phyloP scores from a whole-genome alignment of 2,329 filamentous ascomycete genomes.

The Colletotrichum lupini region DNA sequence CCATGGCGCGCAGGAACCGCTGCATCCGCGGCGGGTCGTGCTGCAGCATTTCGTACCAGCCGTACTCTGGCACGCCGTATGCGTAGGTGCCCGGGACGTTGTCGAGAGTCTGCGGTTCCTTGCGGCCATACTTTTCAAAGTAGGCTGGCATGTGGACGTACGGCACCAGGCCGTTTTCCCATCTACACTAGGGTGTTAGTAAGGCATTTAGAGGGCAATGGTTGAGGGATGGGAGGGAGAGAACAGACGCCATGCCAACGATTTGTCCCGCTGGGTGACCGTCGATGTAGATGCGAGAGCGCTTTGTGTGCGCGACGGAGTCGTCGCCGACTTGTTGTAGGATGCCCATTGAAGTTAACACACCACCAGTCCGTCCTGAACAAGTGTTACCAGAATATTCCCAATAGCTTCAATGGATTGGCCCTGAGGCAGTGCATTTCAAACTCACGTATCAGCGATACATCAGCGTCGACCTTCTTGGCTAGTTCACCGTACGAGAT shows the following conservation, averaged over 20 bases:
- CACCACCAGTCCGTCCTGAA: slow-evolving; percentile 18
- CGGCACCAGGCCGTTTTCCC: slow-evolving; percentile 29
- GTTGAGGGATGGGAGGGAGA: neutral
- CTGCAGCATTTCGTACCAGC: slow-evolving; percentile 47
- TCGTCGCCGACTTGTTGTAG: slow-evolving; percentile 28
- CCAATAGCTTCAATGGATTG: too few relatives aligned
- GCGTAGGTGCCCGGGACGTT: slow-evolving; percentile 44
- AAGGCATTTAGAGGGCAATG: neutral
- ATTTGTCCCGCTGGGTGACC: slow-evolving; percentile 24
- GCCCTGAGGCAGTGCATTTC: too few relatives aligned
- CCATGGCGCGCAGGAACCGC: slow-evolving; percentile 46
- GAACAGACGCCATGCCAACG: slow-evolving; percentile 25
- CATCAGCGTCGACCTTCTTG: slow-evolving; percentile 42
- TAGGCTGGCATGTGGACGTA: slow-evolving; percentile 43
- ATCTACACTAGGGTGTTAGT: neutral
- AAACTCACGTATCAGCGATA: slow-evolving; percentile 40
- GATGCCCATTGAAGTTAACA: slow-evolving; percentile 25
- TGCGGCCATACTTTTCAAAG: slow-evolving; percentile 45
- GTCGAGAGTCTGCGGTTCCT: slow-evolving; percentile 42
- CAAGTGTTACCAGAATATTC: neutral
- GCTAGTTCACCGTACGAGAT: slow-evolving; percentile 46
- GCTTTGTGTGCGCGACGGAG: slow-evolving; percentile 29
- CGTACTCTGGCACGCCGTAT: slow-evolving; percentile 41
- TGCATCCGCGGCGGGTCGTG: slow-evolving; percentile 40
- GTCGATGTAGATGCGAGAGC: slow-evolving; percentile 23